A percentile compares a stretch with the other conserved stretches of the same genome.
phyloP scores from a whole-genome alignment of 1,284 basidiomycete genomes.

The Pseudozyma pruni region DNA sequence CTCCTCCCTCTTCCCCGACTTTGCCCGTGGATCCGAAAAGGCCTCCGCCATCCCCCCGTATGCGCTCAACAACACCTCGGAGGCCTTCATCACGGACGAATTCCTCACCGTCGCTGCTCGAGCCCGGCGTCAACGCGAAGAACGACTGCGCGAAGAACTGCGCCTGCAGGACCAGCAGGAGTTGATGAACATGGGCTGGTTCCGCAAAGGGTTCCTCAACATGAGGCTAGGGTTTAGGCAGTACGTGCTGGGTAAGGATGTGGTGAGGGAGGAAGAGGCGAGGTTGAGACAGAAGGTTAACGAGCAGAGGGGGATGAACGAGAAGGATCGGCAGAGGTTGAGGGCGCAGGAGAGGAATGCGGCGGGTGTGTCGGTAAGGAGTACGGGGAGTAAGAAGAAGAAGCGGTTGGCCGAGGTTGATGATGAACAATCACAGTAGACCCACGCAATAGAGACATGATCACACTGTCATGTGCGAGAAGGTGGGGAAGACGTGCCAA shows the following conservation, averaged over 20 bases:
- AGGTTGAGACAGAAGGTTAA: constrained; percentile 11
- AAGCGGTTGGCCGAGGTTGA: constrained; percentile 6
- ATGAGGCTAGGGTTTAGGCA: constrained; percentile 29
- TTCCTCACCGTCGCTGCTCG: constrained; percentile 46
- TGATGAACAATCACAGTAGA: too few species aligned
- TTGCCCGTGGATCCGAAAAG: constrained; percentile 7
- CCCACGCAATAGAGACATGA: too few species aligned
- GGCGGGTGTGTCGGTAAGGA: constrained; percentile 25
- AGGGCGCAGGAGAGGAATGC: constrained; percentile 22
- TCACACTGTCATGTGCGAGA: too few species aligned
- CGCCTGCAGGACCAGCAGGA: constrained; percentile 28
- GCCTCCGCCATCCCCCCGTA: constrained; percentile 11
- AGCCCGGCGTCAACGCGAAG: constrained; percentile 30
- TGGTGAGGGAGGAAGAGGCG: constrained; percentile 22
- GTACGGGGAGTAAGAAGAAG: constrained; percentile 27
- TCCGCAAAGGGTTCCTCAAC: constrained; percentile 40
- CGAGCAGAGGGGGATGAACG: constrained; percentile 21
- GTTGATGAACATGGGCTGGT: constrained; percentile 52
- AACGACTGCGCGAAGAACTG: constrained; percentile 28
- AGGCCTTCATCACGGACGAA: constrained; percentile 41
- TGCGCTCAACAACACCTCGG: constrained; percentile 11
- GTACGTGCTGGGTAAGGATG: constrained; percentile 40
- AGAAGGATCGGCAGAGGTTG: constrained; percentile 22
- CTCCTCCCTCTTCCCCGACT: constrained; percentile 33
- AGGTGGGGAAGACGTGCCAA: too few species aligned